Percentiles rank a stretch among this genome's conserved stretches.
These are phyloP conservation scores for Solanum lycopersicoides DNA, from an alignment of 257 asterid genomes.

Conservation along the genomic window DNA sequence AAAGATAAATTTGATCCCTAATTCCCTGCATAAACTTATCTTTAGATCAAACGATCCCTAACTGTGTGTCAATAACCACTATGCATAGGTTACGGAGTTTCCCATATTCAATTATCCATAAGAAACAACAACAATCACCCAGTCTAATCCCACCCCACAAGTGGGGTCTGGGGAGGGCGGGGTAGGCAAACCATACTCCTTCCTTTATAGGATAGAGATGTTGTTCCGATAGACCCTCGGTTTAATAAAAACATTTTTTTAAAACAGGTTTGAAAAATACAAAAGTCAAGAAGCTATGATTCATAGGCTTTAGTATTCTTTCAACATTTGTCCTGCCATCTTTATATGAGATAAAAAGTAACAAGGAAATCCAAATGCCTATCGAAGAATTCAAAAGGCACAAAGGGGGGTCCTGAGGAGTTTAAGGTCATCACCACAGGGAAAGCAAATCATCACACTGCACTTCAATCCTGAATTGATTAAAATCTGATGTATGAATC, in stretches of 20 bases:
- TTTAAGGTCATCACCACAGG: neutral
- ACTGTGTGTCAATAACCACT: neutral
- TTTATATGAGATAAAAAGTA: neutral
- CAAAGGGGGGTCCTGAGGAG: neutral
- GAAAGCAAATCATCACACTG: neutral
- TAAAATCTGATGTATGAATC: neutral
- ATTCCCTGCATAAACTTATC: neutral
- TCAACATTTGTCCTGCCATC: neutral
- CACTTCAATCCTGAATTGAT: neutral
- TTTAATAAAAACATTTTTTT: too few relatives aligned
- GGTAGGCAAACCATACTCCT: neutral
- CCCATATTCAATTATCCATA: neutral
- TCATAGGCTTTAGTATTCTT: neutral
- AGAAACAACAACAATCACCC: neutral
- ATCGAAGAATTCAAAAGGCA: neutral
- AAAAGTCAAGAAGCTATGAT: neutral
- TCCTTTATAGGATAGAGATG: neutral
- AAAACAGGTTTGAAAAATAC: neutral
- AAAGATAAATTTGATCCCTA: neutral
- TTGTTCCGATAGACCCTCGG: too few relatives aligned
- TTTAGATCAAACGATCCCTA: neutral
- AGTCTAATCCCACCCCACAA: neutral
- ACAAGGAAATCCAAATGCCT: neutral
- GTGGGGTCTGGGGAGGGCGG: neutral
- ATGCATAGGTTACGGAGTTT: neutral